phyloP scores from a whole-genome alignment of 176 grass and related monocot species.

The Oryza australiensis region DNA sequence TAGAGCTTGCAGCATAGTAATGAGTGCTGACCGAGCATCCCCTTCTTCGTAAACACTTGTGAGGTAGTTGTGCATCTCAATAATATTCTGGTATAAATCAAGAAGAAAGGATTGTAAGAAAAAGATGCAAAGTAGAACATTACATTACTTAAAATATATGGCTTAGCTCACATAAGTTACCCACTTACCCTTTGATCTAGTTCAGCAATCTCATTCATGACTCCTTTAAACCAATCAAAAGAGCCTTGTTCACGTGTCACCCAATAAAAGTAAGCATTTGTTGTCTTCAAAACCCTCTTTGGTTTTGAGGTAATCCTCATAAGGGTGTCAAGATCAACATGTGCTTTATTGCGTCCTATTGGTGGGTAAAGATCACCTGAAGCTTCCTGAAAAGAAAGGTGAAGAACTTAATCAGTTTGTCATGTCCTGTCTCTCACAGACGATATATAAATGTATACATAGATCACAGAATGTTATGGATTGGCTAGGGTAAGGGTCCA shows the following conservation, averaged over 20 bases:
- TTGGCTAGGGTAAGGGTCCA: too few relatives aligned
- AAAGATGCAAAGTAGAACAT: slow-evolving; percentile 16
- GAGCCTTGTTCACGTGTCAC: slow-evolving; percentile 86
- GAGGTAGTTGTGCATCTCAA: slow-evolving; percentile 93
- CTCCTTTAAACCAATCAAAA: slow-evolving; percentile 91
- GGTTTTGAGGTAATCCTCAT: slow-evolving; percentile 67
- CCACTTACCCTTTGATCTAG: slow-evolving; percentile 69
- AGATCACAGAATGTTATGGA: too few relatives aligned
- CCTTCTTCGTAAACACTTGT: slow-evolving; percentile 90
- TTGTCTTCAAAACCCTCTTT: slow-evolving; percentile 74
- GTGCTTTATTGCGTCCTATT: slow-evolving; percentile 44
- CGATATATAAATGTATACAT: neutral
- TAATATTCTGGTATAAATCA: slow-evolving; percentile 49
- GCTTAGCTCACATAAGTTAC: slow-evolving; percentile 29
- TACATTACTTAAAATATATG: neutral
- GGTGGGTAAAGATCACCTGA: slow-evolving; percentile 63
- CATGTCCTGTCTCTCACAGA: neutral
- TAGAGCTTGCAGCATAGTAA: slow-evolving; percentile 79
- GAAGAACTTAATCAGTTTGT: slow-evolving; percentile 1
- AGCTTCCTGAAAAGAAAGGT: slow-evolving; percentile 48
- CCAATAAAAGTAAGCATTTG: slow-evolving; percentile 91
- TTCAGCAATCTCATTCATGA: slow-evolving; percentile 87
- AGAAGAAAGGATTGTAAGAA: slow-evolving; percentile 22
- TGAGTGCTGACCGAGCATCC: slow-evolving; percentile 79
- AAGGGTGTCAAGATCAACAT: slow-evolving; percentile 67